Conservation (phyloP, 164 flowering plant species). For the Chimonanthus salicifolius region DNA sequence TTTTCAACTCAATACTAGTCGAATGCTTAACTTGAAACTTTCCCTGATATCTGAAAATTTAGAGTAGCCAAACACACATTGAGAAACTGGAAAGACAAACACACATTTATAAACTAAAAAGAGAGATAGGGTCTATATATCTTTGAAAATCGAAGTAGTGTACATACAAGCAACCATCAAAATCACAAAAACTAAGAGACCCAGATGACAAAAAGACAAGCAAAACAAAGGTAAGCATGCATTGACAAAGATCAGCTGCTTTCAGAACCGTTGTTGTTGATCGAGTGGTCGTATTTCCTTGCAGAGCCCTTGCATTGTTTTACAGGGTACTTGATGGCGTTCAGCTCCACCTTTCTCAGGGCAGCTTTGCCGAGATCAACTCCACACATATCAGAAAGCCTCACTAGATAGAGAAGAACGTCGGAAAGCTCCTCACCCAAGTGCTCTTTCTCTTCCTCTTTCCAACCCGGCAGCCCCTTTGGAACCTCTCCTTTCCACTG, state of each 20-base stretch:
- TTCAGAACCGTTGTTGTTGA: not conserved
- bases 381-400: conserved; percentile 49
- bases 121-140: not conserved
- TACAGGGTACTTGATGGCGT: conserved; percentile 38
- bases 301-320: conserved; percentile 18
- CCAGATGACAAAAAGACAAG: not conserved
- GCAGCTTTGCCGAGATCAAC: conserved; percentile 55
- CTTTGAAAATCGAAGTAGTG: not conserved
- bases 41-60: too few species aligned
- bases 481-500: conserved; percentile 54
- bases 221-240: not conserved
- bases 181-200: not conserved
- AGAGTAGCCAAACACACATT: not conserved
- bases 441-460: conserved; percentile 37
- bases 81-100: not conserved
- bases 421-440: conserved; percentile 52
- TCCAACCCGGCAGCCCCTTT: conserved; percentile 45
- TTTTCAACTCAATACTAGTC: too few species aligned
- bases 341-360: conserved; percentile 35
- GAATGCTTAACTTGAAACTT: too few species aligned
- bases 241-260: conserved; percentile 1
- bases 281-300: conserved; percentile 1
- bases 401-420: conserved; percentile 48
- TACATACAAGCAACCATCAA: conserved; percentile 3
- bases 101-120: not conserved